Conservation (phyloP, 2,329 filamentous ascomycete genomes). For the Venturia oleaginea region DNA sequence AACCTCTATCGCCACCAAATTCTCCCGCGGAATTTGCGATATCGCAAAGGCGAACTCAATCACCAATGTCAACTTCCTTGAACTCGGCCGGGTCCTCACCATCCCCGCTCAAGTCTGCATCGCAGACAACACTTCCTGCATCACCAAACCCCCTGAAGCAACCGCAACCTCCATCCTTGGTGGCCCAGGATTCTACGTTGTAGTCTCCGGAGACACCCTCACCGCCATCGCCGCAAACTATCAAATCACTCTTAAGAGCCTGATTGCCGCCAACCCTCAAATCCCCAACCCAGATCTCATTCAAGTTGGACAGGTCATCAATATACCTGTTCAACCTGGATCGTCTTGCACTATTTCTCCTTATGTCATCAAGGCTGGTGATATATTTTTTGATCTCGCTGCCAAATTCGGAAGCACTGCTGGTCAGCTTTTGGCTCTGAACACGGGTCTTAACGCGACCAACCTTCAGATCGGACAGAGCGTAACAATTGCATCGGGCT, state of each 20-base stretch:
- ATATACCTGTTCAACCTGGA: neutral
- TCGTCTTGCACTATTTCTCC: neutral
- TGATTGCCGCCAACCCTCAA: neutral
- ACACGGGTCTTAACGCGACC: neutral
- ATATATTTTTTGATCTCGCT: neutral
- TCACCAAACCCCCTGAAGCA: neutral
- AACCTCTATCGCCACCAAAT: neutral
- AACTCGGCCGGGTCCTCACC: neutral
- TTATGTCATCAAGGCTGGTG: neutral
- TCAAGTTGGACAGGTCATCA: neutral
- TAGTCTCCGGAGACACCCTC: neutral
- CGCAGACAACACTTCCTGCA: neutral
- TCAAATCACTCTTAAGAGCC: neutral
- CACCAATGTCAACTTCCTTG: neutral
- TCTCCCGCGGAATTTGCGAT: neutral
- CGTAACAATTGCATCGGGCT: neutral
- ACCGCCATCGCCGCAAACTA: neutral
- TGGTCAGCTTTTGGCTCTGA: neutral
- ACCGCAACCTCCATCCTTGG: neutral
- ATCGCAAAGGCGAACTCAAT: neutral
- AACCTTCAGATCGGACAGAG: neutral
- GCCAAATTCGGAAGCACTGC: neutral
- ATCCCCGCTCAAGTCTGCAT: neutral
- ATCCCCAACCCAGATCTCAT: neutral
- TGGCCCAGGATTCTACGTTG: neutral